Evolutionary conservation across 805 yeast genomes (phyloP), one percentile per base, ranked within the genome.

Genomic region (Kazachstania kunashirensis): DNA sequence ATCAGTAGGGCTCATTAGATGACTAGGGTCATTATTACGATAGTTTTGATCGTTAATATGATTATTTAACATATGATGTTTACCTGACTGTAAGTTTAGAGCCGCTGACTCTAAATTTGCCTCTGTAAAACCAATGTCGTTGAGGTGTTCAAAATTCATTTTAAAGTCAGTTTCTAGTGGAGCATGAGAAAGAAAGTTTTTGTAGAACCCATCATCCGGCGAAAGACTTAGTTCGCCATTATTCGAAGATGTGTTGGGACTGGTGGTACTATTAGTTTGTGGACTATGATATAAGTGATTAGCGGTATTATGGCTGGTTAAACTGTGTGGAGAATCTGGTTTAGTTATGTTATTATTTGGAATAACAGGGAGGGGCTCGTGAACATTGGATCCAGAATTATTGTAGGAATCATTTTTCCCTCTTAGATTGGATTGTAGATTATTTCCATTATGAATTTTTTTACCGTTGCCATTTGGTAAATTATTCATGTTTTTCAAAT

Each of bases 111-210:
- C 16, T 3, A 17, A 6, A 9, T 18, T 17, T 6, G 31, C 13
- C 12, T 27, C 33, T 15, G 52, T 44, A 39, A 80, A 78, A 0
- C 86, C 86, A 37, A 79, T 71, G 37, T 71, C 72, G 43, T 77
- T 67, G 34, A 68, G 55, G 46, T 75, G 41, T 67, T 67, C 26
- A 62, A 69, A 24, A 49, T 57, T 33, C 65, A 78, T 47, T 25
- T 57, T 52, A 38, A 79, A 72, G 37, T 74, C 71, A 23, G 70
- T 66, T 32, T 77, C 82, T 43, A 72, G 68, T 12, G 41, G 38
- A 10, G 41, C 24, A 33, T 44, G 40, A 3, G 38, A 18, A 24
- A 44, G 33, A 30, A 38, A 41, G 33, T 41, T 34, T 13, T 36
- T 29, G 14, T 32, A 38, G 30, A 34, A 32, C 13, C 34, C 31